Base-by-base conservation (phyloP, 805 yeast species). In the Kluyveromyces wickerhamii region DNA sequence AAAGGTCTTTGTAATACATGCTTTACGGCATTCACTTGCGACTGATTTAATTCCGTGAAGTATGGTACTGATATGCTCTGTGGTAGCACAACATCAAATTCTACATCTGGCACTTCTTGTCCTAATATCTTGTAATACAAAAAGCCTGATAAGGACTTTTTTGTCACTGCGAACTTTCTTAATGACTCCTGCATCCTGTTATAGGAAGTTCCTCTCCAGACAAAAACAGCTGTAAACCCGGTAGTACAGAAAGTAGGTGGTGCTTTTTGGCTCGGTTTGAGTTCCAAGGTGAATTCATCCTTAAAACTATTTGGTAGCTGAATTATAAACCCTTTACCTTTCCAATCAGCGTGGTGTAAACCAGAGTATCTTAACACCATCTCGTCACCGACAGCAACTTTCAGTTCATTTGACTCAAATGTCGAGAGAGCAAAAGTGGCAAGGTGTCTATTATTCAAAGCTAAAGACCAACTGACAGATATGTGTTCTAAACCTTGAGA, bases 201-300 rank as follows among this genome's bases (percentile, higher is more conserved):
- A 52, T 79, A 87, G 1, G 94, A 66, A 2, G 79, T 76, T 11
- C 89, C 92, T 45, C 82, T 82, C 96, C 96, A 88, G 34, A 82
- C 84, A 52, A 85, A 81, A 47, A 84, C 89, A 1, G 88, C 87
- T 2, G 88, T 74, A 54, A 84, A 88, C 15, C 79, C 84, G 4
- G 74, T 67, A 2, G 71, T 69, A 24, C 71, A 52, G 40, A 77
- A 67, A 2, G 78, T 71, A 34, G 86, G 83, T 2, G 66, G 62
- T 1, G 58, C 50, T 2, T 40, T 51, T 15, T 60, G 65, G 10
- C 57, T 50, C 2, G 72, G 63, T 28, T 55, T 60, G 41, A 87
- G 63, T 54, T 86, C 95, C 31, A 86, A 59, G 1, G 88, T 79
- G 48, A 79, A 79, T 34, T 74, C 78, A 43, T 79, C 88, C 31